Base-by-base conservation (phyloP, 345 rosid genomes). In the Salix viminalis region DNA sequence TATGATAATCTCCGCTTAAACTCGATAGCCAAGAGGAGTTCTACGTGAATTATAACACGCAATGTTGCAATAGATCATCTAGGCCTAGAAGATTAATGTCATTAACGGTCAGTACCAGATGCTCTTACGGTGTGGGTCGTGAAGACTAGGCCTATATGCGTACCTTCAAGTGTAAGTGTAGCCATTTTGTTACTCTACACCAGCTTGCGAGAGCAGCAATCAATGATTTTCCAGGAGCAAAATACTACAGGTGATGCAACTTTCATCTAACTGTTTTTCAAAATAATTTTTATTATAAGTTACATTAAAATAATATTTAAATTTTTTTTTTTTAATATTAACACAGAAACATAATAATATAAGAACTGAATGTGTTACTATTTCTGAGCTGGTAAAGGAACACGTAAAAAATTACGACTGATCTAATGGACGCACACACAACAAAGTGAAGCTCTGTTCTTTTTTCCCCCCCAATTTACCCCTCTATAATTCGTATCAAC, bases 361-460 rank as follows among this genome's bases (percentile, higher is more conserved):
- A 69, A 37, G 15, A 37, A 18, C 30, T 13, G 44, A 56, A 26
- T 15, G 32, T 0, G 14, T 70, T 62, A 70, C 64, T 74, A 68
- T 81, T 76, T 76, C 58, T 69, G 64, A 66, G 72, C 44, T 66
- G 42, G 37, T 46, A 61, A 36, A 77, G 54, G 26, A 72, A 70
- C 39, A 54, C 41, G 75, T 72, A 52, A 70, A 70, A 37, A 8
- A 15, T 24, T 68, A 7, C 7, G 39, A 32, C 58, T 70, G 24
- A 77, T 82, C 81, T 75, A 71, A 72, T 39, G 76, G 70, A 72
- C 36, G 60, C 54, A n/a, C 36, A 26, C 69, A 65, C 34, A 79
- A 73, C 73, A 69, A 74, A 24, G 69, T 37, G 72, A 58, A 18
- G 42, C 50, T 46, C 21, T 21, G 37, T 36, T n/a, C 1, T 7